These are phyloP conservation scores for Fagus crenata DNA, from an alignment of 306 rosid genomes.

Conservation along the genomic window DNA sequence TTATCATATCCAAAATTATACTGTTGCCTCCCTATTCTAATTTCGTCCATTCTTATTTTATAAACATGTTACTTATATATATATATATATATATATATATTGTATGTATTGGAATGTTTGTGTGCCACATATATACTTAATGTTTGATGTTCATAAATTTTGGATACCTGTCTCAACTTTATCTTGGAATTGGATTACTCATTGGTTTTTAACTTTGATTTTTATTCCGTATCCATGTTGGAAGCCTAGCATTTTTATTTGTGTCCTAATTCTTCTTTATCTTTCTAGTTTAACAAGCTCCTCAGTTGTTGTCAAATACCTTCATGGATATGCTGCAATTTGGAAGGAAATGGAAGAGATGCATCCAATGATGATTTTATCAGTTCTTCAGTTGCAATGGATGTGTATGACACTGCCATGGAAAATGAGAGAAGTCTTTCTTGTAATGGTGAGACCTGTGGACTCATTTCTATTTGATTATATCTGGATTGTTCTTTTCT, in stretches of 20 bases:
- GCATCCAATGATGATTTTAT: constrained; percentile 46
- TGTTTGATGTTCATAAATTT: not conserved
- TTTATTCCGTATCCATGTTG: not conserved
- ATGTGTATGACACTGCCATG: constrained; percentile 62
- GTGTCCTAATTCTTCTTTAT: constrained; percentile 17
- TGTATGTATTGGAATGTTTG: not conserved
- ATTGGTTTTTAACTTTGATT: not conserved
- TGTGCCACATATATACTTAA: not conserved
- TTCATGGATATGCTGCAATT: constrained; percentile 82
- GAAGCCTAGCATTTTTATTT: constrained; percentile 22
- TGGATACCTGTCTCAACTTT: not conserved
- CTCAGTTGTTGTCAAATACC: constrained; percentile 57
- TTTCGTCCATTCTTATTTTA: no score
- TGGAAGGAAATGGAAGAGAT: constrained; percentile 69
- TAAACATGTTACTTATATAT: no score
- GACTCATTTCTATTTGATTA: constrained; percentile 9
- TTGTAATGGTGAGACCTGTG: constrained; percentile 46
- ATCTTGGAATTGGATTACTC: not conserved
- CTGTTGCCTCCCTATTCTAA: no score
- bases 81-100: no score
- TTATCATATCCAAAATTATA: no score
- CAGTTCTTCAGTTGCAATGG: constrained; percentile 92
- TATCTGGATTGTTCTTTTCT: constrained; percentile 11
- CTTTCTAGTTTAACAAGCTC: constrained; percentile 71
- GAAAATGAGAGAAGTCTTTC: constrained; percentile 49